phyloP scores from a whole-genome alignment of 257 asterid genomes.

The Salvia hispanica region DNA sequence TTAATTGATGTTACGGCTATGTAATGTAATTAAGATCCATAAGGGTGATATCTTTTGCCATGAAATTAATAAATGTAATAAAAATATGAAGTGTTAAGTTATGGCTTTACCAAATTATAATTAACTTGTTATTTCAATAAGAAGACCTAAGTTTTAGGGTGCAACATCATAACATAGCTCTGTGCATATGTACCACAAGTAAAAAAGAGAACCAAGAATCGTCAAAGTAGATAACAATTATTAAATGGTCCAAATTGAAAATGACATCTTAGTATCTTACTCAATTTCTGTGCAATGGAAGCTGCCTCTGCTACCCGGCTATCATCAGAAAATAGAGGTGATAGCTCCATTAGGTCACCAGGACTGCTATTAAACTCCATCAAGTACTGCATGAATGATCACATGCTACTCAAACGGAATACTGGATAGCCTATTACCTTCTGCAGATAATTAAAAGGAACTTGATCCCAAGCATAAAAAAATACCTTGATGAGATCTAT shows the following conservation, averaged over 20 bases:
- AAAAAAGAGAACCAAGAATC: conserved; percentile 16
- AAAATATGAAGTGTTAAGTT: conserved; percentile 3
- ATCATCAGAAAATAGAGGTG: conserved; percentile 96
- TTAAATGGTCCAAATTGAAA: conserved; percentile 11
- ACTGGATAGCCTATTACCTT: conserved; percentile 21
- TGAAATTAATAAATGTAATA: not conserved
- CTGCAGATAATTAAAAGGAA: conserved; percentile 6
- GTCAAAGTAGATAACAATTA: not conserved
- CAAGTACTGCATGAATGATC: conserved; percentile 70
- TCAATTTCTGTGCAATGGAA: conserved; percentile 95
- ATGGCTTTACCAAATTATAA: conserved; percentile 12
- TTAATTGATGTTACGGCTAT: not conserved
- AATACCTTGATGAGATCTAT: conserved; percentile 95
- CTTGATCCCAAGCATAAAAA: conserved; percentile 4
- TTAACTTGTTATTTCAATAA: conserved; percentile 20
- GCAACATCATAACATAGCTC: not conserved
- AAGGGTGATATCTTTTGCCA: not conserved
- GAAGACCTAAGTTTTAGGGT: conserved; percentile 2
- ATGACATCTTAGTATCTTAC: conserved; percentile 76
- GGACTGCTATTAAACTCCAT: conserved; percentile 99
- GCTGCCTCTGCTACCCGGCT: conserved; percentile 99
- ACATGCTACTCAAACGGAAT: conserved; percentile 25
- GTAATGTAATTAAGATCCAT: conserved; percentile 20
- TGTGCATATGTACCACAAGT: conserved; percentile 21
- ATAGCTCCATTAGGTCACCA: conserved; percentile 96